Percentiles rank a stretch among this genome's conserved stretches.
These are phyloP conservation scores for Solanum sejunctum DNA, from an alignment of 257 asterid genomes.

Conservation along the genomic window DNA sequence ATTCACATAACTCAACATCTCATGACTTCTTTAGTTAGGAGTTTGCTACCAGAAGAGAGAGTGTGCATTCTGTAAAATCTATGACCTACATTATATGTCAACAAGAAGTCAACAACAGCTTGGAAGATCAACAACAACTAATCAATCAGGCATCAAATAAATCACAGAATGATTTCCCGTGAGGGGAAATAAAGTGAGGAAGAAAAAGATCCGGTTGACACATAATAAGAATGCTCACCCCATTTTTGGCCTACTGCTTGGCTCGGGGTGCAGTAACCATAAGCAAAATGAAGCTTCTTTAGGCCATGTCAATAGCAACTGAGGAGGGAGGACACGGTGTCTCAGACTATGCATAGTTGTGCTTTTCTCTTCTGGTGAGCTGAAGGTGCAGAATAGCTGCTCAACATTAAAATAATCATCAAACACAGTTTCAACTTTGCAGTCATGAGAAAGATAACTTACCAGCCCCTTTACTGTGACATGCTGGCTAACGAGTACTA, in stretches of 20 bases:
- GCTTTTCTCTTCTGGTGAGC: slow-evolving; percentile 60
- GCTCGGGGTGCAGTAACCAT: slow-evolving; percentile 94
- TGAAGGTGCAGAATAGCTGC: slow-evolving; percentile 72
- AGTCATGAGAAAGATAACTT: neutral
- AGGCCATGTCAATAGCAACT: slow-evolving; percentile 90
- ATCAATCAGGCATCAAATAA: neutral
- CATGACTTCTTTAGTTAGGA: neutral
- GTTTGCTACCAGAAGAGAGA: neutral
- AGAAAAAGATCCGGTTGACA: neutral
- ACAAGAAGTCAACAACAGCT: neutral
- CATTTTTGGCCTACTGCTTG: slow-evolving; percentile 69
- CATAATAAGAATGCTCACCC: slow-evolving; percentile 27
- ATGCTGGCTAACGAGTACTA: neutral
- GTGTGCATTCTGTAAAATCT: neutral
- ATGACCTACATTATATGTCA: neutral
- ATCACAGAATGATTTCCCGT: neutral
- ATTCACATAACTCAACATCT: neutral
- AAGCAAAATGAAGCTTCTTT: slow-evolving; percentile 96
- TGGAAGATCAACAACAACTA: neutral
- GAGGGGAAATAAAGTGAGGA: neutral
- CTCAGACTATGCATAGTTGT: slow-evolving; percentile 70
- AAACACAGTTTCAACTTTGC: neutral
- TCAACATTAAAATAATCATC: slow-evolving; percentile 9
- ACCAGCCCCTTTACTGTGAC: neutral
- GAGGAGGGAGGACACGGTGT: slow-evolving; percentile 94